Base-by-base conservation (phyloP, 768 basidiomycete genomes). In the Rhizopogon sp. region DNA sequence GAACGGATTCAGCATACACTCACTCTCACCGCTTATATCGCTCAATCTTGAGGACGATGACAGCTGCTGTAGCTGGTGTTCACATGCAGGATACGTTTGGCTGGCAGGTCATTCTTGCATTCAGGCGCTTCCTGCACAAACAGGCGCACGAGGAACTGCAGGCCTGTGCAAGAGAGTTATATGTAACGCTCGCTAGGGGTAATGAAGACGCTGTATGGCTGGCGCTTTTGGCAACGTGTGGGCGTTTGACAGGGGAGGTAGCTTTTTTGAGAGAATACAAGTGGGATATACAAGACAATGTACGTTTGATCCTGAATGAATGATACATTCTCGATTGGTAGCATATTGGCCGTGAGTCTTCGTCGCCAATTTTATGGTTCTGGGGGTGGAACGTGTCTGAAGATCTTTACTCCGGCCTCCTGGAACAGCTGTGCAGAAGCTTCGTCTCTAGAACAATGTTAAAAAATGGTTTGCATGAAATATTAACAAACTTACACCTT, bases 171-270 rank as follows among this genome's bases (percentile, higher is more conserved):
- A 76, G 79, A 57, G 72, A 77, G 25, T 66, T 98, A 50, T 97
- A 89, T 68, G 55, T 64, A 3, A 80, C 79, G 16, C 74, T 93
- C 40, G 78, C 72, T 25, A 72, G 63, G 58, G 74, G 80, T 22
- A 90, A 97, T 62, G 77, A 78, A 22, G 95, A 98, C 70, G 82
- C 84, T 2, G 86, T 95, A 5, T 98, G 95, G 95, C 65, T 94
- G 46, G 83, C 79, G 6, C 71, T 98, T 56, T 69, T 70, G 43
- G 78, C 79, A 13, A 88, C 88, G 0, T 66, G 70, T 40, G 76
- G 75, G 3, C 66, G 70, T 25, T 55, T 75, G n/a, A 65, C 72
- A 41, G 67, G 74, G 40, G 66, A 73, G 16, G 71, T 81, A 62
- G 56, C 62, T 13, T 88, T 85, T 62, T 66, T 91, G 71, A 64